Evolutionary conservation across 2,329 filamentous ascomycete species (phyloP), one percentile per base, ranked within the genome.

Genomic region (Periconia digitata): DNA sequence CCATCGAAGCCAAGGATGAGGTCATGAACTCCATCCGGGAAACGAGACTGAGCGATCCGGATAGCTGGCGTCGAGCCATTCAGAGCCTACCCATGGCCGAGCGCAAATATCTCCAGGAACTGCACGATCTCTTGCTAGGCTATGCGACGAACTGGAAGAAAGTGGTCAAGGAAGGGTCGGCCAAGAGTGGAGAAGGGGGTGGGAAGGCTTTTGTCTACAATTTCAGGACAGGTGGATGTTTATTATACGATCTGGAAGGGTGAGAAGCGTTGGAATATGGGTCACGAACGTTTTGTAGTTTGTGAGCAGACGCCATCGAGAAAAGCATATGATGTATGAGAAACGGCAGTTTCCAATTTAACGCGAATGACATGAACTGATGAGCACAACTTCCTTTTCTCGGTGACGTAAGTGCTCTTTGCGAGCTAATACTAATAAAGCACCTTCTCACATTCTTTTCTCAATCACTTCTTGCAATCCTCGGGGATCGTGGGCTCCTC

Each of bases 151-250:
- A 80, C 67, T 77, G 85, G 76, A 73, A 79, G 75, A 75, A 76
- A 43, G 63, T 63, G 27, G 58, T 54, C 1, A 60, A 54, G 45
- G 58, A 63, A 32, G 41, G 60, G 53, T 3, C 61, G 55, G n/a
- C 67, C 73, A 57, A 50, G 77, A 81, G 78, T 37, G 63, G 57
- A 1, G 66, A 70, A 8, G 79, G 81, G 20, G 80, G 81, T 21
- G 80, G 82, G 40, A 89, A 92, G 67, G 88, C 89, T 10, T 95
- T 95, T 72, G 82, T 96, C 44, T 96, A 95, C 73, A 96, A 96
- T 63, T 96, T 95, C 61, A 79, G 91, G 50, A 95, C 90, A 8
- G 89, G 87, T 0, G 86, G 81, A 49, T 92, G 89, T 67, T 80
- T 96, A 43, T 90, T 92, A 66, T 96, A 96, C 70, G 91, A 96